Evolutionary conservation across 2,329 filamentous ascomycete species (phyloP), one percentile per base, ranked within the genome.

Genomic region (Ophioceras dolichostomum): DNA sequence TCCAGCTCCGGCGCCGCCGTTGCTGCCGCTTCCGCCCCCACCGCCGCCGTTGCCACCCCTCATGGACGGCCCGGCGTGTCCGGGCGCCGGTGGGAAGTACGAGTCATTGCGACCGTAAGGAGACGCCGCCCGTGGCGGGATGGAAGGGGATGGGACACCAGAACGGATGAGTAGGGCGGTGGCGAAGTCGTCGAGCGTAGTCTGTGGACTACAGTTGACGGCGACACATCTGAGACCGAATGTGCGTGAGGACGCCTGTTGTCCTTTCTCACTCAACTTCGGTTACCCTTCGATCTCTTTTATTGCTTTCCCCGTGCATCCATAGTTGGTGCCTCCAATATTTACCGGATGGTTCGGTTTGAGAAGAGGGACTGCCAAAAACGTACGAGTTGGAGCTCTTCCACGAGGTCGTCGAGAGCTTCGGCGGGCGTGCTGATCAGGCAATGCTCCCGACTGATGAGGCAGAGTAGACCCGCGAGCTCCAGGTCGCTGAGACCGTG

Each of bases 401-500:
- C 68, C 31, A 79, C 68, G n/a, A 94, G 65, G 45, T 78, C 70
- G 55, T 82, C 68, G 39, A 89, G 60, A 37, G 65, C 61, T 26
- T 72, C 62, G 4, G 62, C 55, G 3, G 78, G 72, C 13, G 84
- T 83, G 58, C 86, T 81, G 51, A 96, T 76, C 48, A 96, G 77
- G 61, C 86, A 94, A 57, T 96, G 88, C 57, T 94, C 83, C 46
- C 79, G 73, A 41, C 79, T 77, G 43, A 87, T 70, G 36, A 96
- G 72, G 53, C 82, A 88, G 36, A 95, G 73, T 29, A 96, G 69
- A 12, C 83, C 64, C 18, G 89, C 91, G 41, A 96, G 74, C 60
- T 95, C 88, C 29, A 95, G 69, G 61, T 95, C 88, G 51, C 80
- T 83, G 44, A 96, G 68, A 47, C 76, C 71, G 52, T 88, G 82